Percentiles rank a stretch among this genome's conserved stretches.
phyloP scores from a whole-genome alignment of 2,329 filamentous ascomycete species.

The Simplicillium sp. region DNA sequence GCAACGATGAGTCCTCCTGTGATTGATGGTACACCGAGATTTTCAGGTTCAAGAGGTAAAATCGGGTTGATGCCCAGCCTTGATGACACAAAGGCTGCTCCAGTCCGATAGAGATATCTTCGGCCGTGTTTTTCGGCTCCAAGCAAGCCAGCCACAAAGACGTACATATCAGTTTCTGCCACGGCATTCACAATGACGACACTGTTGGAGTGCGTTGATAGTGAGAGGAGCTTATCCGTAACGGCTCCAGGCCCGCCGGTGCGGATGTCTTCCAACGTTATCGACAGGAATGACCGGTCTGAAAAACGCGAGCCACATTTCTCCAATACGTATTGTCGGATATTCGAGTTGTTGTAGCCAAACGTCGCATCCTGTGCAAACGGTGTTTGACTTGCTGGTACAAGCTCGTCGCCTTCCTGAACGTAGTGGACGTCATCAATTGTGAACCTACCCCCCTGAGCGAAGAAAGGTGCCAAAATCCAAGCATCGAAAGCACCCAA shows the following conservation, averaged over 20 bases:
- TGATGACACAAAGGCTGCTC: slow-evolving; percentile 31
- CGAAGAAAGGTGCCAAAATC: slow-evolving; percentile 47
- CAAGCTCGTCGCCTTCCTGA: slow-evolving; percentile 31
- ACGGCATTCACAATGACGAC: slow-evolving; percentile 46
- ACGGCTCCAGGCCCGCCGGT: slow-evolving; percentile 17
- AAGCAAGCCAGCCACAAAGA: slow-evolving; percentile 40
- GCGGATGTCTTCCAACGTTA: slow-evolving; percentile 19
- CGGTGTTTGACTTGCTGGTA: slow-evolving; percentile 37
- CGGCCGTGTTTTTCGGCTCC: slow-evolving; percentile 18
- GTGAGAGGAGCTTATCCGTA: slow-evolving; percentile 13
- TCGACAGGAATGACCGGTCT: slow-evolving; percentile 14
- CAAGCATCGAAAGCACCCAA: slow-evolving; percentile 39
- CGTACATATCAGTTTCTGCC: slow-evolving; percentile 43
- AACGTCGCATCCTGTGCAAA: slow-evolving; percentile 50
- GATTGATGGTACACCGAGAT: slow-evolving; percentile 22
- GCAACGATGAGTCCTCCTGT: slow-evolving; percentile 40
- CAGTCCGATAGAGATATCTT: slow-evolving; percentile 27
- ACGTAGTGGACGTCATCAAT: slow-evolving; percentile 49
- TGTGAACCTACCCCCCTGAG: slow-evolving; percentile 45
- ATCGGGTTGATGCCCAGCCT: slow-evolving; percentile 40
- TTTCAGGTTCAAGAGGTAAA: slow-evolving; percentile 32
- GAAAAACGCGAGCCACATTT: slow-evolving; percentile 28
- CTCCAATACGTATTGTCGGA: slow-evolving; percentile 36
- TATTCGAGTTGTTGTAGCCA: slow-evolving; percentile 43
- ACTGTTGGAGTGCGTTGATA: slow-evolving; percentile 21